Conservation (phyloP, 495 filamentous ascomycete genomes). For the Choiromyces venosus region DNA sequence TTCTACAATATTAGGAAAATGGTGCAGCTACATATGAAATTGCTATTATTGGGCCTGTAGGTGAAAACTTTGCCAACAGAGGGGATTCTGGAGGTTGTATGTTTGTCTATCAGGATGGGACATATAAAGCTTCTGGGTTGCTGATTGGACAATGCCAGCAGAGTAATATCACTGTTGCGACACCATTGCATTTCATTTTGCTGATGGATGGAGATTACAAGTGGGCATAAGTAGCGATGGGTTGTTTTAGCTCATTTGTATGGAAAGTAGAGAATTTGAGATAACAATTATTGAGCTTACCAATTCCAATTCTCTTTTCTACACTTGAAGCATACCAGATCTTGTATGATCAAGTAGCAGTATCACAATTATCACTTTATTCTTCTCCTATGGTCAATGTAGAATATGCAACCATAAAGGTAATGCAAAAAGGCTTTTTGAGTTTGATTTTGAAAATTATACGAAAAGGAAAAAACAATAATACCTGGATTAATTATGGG, state of each 20-base stretch:
- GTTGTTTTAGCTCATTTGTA: too few species aligned
- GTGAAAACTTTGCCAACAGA: background rate
- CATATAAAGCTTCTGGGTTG: background rate
- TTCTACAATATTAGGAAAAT: background rate
- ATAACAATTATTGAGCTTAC: conserved; percentile 44
- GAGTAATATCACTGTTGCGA: background rate
- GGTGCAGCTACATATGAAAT: background rate
- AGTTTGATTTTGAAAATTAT: too few species aligned
- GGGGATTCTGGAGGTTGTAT: background rate
- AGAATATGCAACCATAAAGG: too few species aligned
- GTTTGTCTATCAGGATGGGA: background rate
- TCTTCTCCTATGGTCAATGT: too few species aligned
- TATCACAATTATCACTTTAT: too few species aligned
- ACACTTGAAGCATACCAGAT: conserved; percentile 96
- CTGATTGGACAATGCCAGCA: background rate
- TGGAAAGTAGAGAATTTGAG: background rate
- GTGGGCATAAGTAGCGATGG: too few species aligned
- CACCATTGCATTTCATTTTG: background rate
- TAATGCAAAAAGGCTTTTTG: too few species aligned
- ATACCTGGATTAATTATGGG: too few species aligned
- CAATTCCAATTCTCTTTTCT: conserved; percentile 87
- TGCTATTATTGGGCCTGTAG: background rate
- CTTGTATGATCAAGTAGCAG: too few species aligned
- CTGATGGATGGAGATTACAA: background rate
- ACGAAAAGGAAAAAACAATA: too few species aligned